Base-by-base conservation (phyloP, 129 eudicot genomes). In the Ambrosia trifida region DNA sequence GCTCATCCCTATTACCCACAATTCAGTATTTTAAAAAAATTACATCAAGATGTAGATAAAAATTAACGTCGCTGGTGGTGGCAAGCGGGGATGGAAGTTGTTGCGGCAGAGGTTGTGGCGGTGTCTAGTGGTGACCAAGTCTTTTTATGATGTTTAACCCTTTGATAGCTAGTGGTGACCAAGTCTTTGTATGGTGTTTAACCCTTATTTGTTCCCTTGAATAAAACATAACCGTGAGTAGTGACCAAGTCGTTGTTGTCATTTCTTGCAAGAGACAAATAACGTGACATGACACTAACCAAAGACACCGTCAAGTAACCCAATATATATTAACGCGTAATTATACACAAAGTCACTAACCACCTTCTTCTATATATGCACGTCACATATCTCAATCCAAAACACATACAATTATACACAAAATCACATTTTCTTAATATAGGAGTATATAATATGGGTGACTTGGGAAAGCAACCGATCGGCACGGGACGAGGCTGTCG, bases 401-500 rank as follows among this genome's bases (percentile, higher is more conserved):
- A 10, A 36, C 44, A 58, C 31, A 13, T 5, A 16, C 13, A 38
- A 14, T 11, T 30, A 19, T 4, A 9, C 33, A 31, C 5, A 4
- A 17, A 32, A 4, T 24, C 16, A 43, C 54, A 50, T 64, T 52
- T 14, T 20, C 41, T 52, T 41, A 63, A 50, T 11, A 74, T 5
- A 10, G 11, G 11, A 16, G 28, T 24, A 24, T 24, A 24, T 24
- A 49, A 54, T 35, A 78, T 72, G 82, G 10, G 69, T 8, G 60
- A 56, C 18, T n/a, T 18, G n/a, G 53, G 52, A 58, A 65, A 72
- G 64, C 82, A 72, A 65, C 64, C 74, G 3, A 66, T 46, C 30
- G 17, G 38, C 49, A 6, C 74, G n/a, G 17, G 73, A n/a, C 68
- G 51, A 57, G 12, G 47, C 68, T 16, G 72, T n/a, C 66, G 51